A percentile compares a stretch with the other conserved stretches of the same genome.
Evolutionary conservation across 176 grass and related monocot genomes (phyloP).

Genomic region (Musa schizocarpa): DNA sequence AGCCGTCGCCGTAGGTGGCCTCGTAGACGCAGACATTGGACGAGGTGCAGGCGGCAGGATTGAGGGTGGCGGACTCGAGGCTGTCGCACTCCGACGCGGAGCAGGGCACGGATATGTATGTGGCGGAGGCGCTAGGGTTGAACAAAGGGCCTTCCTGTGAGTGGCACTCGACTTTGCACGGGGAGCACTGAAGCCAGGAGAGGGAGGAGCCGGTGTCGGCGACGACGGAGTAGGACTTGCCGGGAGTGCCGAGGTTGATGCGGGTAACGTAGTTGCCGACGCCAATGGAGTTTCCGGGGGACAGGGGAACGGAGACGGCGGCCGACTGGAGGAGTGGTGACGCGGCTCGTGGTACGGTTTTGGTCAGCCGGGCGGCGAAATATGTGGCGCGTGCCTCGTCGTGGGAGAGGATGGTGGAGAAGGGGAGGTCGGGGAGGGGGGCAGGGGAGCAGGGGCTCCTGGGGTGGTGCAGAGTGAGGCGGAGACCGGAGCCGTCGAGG

Average conservation of each 20-base stretch:
- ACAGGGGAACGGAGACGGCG: constrained; percentile 4
- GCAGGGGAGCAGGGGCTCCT: constrained; percentile 10
- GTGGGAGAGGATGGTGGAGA: constrained; percentile 10
- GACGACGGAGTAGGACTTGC: constrained; percentile 12
- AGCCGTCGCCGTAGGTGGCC: constrained; percentile 20
- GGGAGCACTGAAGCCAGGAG: constrained; percentile 20
- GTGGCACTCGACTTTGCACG: constrained; percentile 23
- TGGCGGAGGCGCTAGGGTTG: constrained; percentile 5
- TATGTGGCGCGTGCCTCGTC: not conserved
- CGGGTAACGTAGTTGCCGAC: constrained; percentile 17
- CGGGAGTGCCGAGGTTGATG: constrained; percentile 7
- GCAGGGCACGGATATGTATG: constrained; percentile 3
- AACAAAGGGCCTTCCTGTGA: not conserved
- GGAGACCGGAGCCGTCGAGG: constrained; percentile 12
- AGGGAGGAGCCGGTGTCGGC: constrained; percentile 22
- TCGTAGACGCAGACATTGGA: constrained; percentile 19
- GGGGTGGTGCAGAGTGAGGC: constrained; percentile 13
- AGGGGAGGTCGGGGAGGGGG: not conserved
- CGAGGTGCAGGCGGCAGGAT: not conserved
- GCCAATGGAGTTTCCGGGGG: not conserved
- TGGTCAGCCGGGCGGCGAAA: constrained; percentile 8
- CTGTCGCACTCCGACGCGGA: constrained; percentile 2
- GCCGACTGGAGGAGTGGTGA: not conserved
- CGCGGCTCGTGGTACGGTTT: not conserved
- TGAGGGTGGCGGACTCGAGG: constrained; percentile 12